A percentile compares a stretch with the other conserved stretches of the same genome.
Conservation (phyloP, 441 rosid genomes). For the Melianthus villosus region DNA sequence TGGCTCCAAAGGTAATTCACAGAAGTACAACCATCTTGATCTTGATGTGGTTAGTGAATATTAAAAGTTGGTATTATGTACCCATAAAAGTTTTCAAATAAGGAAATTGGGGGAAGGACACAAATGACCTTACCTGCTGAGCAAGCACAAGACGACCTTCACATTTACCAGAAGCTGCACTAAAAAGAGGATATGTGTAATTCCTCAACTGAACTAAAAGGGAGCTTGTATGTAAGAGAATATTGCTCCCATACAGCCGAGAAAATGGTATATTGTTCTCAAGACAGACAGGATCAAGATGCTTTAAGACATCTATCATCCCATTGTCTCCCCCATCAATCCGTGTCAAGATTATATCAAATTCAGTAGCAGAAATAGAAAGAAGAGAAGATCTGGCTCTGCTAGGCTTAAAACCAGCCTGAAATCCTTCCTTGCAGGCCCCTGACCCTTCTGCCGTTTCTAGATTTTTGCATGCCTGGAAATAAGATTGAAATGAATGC, state of each 20-base stretch:
- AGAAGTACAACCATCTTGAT: not conserved
- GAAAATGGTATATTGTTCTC: slow-evolving; percentile 85
- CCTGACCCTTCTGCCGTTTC: slow-evolving; percentile 70
- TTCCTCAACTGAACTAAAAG: slow-evolving; percentile 60
- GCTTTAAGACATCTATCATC: slow-evolving; percentile 71
- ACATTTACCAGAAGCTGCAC: slow-evolving; percentile 71
- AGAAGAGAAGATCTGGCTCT: slow-evolving; percentile 63
- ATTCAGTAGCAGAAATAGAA: slow-evolving; percentile 73
- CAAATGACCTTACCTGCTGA: slow-evolving; percentile 59
- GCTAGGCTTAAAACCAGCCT: slow-evolving; percentile 83
- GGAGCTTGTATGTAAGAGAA: slow-evolving; percentile 42
- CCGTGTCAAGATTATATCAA: slow-evolving; percentile 61
- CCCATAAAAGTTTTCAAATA: too few species aligned
- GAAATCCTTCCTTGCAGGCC: slow-evolving; percentile 71
- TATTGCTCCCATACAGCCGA: slow-evolving; percentile 74
- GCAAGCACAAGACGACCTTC: slow-evolving; percentile 86
- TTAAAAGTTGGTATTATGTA: too few species aligned
- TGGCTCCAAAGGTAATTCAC: too few species aligned
- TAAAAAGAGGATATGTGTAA: slow-evolving; percentile 74
- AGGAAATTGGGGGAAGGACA: slow-evolving; percentile 2
- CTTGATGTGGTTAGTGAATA: not conserved
- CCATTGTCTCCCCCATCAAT: slow-evolving; percentile 86
- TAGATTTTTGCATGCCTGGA: slow-evolving; percentile 72
- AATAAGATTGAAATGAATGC: slow-evolving; percentile 73
- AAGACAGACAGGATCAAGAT: slow-evolving; percentile 72